Percentiles rank a stretch among this genome's conserved stretches.
Evolutionary conservation across 768 basidiomycete species (phyloP).

Genomic region (Grammothele lineata): DNA sequence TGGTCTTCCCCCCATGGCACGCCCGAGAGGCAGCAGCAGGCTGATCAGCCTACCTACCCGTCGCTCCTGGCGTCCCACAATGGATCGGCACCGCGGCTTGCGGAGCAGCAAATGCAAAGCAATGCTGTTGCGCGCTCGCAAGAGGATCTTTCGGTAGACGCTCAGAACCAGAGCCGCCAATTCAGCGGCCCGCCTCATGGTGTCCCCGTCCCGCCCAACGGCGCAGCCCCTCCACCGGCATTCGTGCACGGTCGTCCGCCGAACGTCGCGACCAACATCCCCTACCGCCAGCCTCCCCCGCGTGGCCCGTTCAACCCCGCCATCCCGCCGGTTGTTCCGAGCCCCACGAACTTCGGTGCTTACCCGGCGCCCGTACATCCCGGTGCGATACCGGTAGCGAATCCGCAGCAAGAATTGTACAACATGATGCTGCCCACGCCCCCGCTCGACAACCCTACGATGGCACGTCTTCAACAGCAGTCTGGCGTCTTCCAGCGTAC

Average conservation of each 20-base stretch:
- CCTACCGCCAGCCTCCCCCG: constrained; percentile 56
- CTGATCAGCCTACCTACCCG: constrained; percentile 51
- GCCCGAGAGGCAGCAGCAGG: constrained; percentile 24
- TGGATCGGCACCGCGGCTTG: constrained; percentile 34
- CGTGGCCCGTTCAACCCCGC: constrained; percentile 52
- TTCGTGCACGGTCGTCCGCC: constrained; percentile 51
- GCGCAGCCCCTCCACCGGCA: constrained; percentile 32
- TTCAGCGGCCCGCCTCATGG: constrained; percentile 41
- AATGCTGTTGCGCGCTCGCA: constrained; percentile 15
- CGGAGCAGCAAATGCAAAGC: constrained; percentile 47
- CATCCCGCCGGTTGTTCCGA: constrained; percentile 39
- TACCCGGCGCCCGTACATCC: constrained; percentile 47
- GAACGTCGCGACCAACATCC: constrained; percentile 41
- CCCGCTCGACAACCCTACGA: constrained; percentile 55
- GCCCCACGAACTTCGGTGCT: constrained; percentile 41
- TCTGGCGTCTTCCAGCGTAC: constrained; percentile 67
- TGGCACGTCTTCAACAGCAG: constrained; percentile 76
- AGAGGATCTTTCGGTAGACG: constrained; percentile 46
- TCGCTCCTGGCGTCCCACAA: constrained; percentile 51
- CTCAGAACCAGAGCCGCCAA: constrained; percentile 52
- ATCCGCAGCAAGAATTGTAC: constrained; percentile 66
- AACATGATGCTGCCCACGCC: constrained; percentile 70
- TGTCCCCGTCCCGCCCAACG: constrained; percentile 34
- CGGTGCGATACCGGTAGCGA: constrained; percentile 68
- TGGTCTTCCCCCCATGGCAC: constrained; percentile 26